Evolutionary conservation across 371 early-diverging fungal species (phyloP).

Genomic region (Chytridium lagenaria): DNA sequence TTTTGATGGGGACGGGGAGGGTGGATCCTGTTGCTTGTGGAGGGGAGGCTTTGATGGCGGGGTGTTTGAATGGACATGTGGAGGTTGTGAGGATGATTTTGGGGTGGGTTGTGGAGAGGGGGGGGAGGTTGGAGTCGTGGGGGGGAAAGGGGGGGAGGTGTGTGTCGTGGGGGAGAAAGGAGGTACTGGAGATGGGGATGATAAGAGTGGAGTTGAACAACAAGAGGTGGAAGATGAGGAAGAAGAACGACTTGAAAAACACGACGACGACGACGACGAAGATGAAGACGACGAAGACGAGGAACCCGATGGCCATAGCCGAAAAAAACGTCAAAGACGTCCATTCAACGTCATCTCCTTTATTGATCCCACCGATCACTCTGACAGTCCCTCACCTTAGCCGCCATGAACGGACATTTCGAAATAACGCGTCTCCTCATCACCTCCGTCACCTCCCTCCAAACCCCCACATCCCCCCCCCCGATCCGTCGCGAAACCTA

Average conservation of each 20-base stretch:
- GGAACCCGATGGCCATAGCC: neutral
- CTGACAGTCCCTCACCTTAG: slow-evolving; percentile 18
- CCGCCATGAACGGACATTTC: slow-evolving; percentile 20
- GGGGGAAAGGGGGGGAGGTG: neutral
- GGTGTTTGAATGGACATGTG: neutral
- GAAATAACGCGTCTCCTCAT: neutral
- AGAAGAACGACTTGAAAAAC: too few relatives aligned
- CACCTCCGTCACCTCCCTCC: neutral
- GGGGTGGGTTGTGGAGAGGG: neutral
- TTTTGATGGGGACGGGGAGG: neutral
- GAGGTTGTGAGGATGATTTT: slow-evolving; percentile 3
- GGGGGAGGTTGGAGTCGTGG: neutral
- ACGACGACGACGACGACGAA: too few relatives aligned
- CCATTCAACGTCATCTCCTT: neutral
- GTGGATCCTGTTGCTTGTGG: neutral
- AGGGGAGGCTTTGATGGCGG: neutral
- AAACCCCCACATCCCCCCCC: neutral
- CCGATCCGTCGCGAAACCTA: neutral
- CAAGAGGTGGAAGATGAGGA: too few relatives aligned
- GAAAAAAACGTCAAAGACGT: neutral
- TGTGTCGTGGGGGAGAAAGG: too few relatives aligned
- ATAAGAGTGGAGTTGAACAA: too few relatives aligned
- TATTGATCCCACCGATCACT: neutral
- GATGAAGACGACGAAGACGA: neutral
- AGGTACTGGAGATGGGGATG: too few relatives aligned